These are phyloP conservation scores for Podaxis sp. DNA, from an alignment of 768 basidiomycete genomes.

Conservation along the genomic window DNA sequence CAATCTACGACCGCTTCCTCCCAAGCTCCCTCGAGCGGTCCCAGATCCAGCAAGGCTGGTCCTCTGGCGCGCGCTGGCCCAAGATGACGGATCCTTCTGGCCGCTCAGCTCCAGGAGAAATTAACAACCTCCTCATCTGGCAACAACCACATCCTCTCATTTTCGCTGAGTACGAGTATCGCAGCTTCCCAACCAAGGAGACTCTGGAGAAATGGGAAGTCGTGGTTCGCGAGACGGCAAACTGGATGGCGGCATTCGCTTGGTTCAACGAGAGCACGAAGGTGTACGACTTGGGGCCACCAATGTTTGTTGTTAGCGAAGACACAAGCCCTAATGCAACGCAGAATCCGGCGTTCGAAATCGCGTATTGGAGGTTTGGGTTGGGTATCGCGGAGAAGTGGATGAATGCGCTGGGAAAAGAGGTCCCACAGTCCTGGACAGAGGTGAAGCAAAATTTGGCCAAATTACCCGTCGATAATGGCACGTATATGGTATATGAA, in stretches of 20 bases:
- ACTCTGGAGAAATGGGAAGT: conserved; percentile 50
- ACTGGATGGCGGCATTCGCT: conserved; percentile 60
- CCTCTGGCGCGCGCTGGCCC: conserved; percentile 57
- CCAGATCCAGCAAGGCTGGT: conserved; percentile 50
- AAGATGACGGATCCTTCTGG: conserved; percentile 65
- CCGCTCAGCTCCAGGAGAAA: conserved; percentile 55
- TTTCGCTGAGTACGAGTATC: conserved; percentile 58
- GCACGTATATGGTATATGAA: conserved; percentile 54
- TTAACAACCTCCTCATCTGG: conserved; percentile 65
- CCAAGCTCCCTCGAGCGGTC: conserved; percentile 43
- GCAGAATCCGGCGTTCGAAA: conserved; percentile 54
- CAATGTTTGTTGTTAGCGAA: conserved; percentile 55
- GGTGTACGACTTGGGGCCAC: conserved; percentile 57
- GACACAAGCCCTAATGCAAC: conserved; percentile 56
- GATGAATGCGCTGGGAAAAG: conserved; percentile 42
- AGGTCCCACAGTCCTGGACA: conserved; percentile 41
- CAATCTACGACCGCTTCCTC: conserved; percentile 48
- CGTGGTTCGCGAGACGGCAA: conserved; percentile 50
- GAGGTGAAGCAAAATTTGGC: conserved; percentile 45
- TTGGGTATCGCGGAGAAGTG: conserved; percentile 47
- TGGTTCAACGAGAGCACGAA: conserved; percentile 47
- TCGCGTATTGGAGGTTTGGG: conserved; percentile 57
- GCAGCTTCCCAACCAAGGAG: conserved; percentile 35
- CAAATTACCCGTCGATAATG: conserved; percentile 48
- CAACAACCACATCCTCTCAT: conserved; percentile 59